Conservation (phyloP, 2,329 filamentous ascomycete genomes). For the Podosphaera xanthii region DNA sequence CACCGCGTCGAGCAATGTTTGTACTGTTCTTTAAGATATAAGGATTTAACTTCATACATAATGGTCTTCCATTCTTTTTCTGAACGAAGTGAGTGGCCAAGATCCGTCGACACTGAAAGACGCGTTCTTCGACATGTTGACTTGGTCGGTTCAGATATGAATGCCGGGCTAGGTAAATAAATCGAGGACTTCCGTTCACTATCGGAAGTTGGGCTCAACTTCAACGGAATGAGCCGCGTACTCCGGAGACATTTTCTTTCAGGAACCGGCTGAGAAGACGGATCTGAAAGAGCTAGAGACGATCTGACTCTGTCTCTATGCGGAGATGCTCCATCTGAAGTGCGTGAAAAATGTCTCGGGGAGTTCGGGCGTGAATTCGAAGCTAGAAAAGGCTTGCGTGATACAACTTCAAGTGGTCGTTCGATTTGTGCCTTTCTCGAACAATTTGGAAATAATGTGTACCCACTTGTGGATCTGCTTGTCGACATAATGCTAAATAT, state of each 20-base stretch:
- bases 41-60: conserved; percentile 13
- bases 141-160: background rate
- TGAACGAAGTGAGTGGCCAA: conserved; percentile 11
- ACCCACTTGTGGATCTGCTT: background rate
- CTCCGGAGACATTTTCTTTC: background rate
- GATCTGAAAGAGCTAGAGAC: background rate
- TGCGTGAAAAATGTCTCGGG: background rate
- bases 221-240: conserved; percentile 6
- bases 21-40: conserved; percentile 13
- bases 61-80: conserved; percentile 11
- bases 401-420: background rate
- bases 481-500: background rate
- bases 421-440: background rate
- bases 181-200: background rate
- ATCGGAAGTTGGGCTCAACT: background rate
- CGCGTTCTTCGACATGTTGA: conserved; percentile 3
- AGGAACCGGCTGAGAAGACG: background rate
- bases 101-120: conserved; percentile 6
- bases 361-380: background rate
- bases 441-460: background rate
- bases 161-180: background rate
- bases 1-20: conserved; percentile 14
- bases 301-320: background rate
- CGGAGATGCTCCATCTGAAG: background rate
- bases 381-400: background rate